Percentiles rank a stretch among this genome's conserved stretches.
These are phyloP conservation scores for Lyophyllum semitale DNA, from an alignment of 768 basidiomycete species.

Conservation along the genomic window DNA sequence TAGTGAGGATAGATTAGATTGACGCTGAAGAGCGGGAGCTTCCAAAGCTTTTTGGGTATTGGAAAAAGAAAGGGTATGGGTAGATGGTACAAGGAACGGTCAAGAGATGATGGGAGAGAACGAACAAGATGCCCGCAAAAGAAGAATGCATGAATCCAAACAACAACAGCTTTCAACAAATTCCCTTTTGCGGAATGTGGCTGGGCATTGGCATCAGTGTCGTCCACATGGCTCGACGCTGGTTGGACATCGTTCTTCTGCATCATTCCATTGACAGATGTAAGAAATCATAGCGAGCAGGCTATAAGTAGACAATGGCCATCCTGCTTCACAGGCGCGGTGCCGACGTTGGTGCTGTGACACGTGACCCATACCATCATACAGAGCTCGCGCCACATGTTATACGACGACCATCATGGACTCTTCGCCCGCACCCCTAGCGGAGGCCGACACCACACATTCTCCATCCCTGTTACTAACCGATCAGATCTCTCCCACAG, in stretches of 20 bases:
- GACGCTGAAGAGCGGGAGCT: neutral
- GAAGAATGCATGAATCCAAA: slow-evolving; percentile 9
- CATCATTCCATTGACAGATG: neutral
- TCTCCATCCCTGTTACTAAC: neutral
- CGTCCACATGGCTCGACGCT: slow-evolving; percentile 3
- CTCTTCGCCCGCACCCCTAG: neutral
- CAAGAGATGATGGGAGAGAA: slow-evolving; percentile 13
- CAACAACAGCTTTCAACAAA: slow-evolving; percentile 16
- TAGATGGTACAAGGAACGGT: slow-evolving; percentile 17
- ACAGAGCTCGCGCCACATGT: slow-evolving; percentile 1
- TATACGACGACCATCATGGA: slow-evolving; percentile 15
- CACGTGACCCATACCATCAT: neutral
- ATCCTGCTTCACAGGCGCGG: too few species aligned
- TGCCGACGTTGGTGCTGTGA: too few species aligned
- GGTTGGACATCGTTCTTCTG: neutral
- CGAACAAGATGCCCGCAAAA: slow-evolving; percentile 2
- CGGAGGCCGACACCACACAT: neutral
- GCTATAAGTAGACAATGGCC: too few species aligned
- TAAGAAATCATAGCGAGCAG: too few species aligned
- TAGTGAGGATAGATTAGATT: slow-evolving; percentile 22
- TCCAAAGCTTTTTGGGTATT: slow-evolving; percentile 24
- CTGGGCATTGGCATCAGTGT: neutral
- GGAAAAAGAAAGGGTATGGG: slow-evolving; percentile 20
- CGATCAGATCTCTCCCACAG: slow-evolving; percentile 18
- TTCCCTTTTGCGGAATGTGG: slow-evolving; percentile 12